Evolutionary conservation across 1,284 basidiomycete species (phyloP).

Genomic region (Pulveroboletus ridleyi): DNA sequence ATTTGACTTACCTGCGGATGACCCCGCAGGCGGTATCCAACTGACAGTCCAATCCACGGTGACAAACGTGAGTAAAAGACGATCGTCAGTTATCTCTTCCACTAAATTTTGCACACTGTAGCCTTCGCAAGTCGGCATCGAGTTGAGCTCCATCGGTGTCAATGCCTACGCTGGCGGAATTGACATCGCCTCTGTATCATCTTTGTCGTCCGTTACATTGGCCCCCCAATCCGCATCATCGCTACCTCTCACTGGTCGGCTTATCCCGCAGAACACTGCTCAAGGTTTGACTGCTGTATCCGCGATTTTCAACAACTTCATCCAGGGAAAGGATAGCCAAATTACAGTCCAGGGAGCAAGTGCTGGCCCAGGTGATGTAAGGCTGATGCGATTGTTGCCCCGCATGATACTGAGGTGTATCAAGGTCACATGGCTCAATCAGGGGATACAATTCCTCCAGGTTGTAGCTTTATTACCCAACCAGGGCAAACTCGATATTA

Average conservation of each 20-base stretch:
- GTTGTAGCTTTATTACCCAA: slow-evolving; percentile 72
- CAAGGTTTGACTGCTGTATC: slow-evolving; percentile 69
- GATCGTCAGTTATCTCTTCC: slow-evolving; percentile 2
- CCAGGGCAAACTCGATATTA: slow-evolving; percentile 66
- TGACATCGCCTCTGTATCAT: slow-evolving; percentile 66
- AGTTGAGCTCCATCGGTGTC: slow-evolving; percentile 69
- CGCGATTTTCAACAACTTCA: slow-evolving; percentile 77
- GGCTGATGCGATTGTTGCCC: slow-evolving; percentile 21
- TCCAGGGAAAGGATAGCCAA: slow-evolving; percentile 70
- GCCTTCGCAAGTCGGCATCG: slow-evolving; percentile 83
- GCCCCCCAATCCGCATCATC: slow-evolving; percentile 59
- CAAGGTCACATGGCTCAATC: slow-evolving; percentile 78
- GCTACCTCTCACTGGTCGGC: slow-evolving; percentile 66
- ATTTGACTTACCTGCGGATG: slow-evolving; percentile 78
- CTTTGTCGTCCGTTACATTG: slow-evolving; percentile 56
- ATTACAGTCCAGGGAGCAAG: slow-evolving; percentile 69
- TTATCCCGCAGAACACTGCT: slow-evolving; percentile 64
- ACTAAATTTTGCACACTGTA: slow-evolving; percentile 30
- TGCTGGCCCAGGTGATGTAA: slow-evolving; percentile 67
- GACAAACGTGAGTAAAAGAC: slow-evolving; percentile 55
- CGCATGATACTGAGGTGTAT: slow-evolving; percentile 15
- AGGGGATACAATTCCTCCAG: slow-evolving; percentile 71
- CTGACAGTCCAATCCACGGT: slow-evolving; percentile 70
- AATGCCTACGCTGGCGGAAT: slow-evolving; percentile 59
- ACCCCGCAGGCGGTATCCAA: slow-evolving; percentile 79